Evolutionary conservation across 345 rosid species (phyloP).

Genomic region (Citrus medica): DNA sequence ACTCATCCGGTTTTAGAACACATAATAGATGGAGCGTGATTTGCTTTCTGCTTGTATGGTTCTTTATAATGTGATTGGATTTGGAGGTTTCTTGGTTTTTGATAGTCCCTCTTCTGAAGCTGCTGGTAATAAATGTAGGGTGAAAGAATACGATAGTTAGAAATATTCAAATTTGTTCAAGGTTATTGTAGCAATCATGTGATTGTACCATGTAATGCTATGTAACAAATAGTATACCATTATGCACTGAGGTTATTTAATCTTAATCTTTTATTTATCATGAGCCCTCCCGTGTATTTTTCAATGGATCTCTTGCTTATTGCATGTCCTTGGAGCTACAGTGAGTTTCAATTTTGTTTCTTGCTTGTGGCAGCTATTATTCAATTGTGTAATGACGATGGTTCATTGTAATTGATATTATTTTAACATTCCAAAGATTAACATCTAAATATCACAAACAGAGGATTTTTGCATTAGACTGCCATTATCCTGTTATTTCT

Average conservation of each 20-base stretch:
- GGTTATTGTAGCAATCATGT: slow-evolving; percentile 8
- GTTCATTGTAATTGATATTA: not conserved
- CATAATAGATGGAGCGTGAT: slow-evolving; percentile 25
- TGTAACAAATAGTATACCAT: not conserved
- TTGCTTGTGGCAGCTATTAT: not conserved
- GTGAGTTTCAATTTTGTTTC: not conserved
- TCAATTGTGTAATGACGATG: not conserved
- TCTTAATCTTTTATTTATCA: not conserved
- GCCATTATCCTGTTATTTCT: not conserved
- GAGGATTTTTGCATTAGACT: not conserved
- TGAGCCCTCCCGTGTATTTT: not conserved
- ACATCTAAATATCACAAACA: not conserved
- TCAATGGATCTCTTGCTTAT: not conserved
- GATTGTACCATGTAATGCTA: slow-evolving; percentile 9
- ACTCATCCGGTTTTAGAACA: slow-evolving; percentile 32
- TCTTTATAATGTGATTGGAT: slow-evolving; percentile 30
- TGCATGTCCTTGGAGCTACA: not conserved
- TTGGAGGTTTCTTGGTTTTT: slow-evolving; percentile 27
- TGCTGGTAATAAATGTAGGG: slow-evolving; percentile 19
- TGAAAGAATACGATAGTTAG: slow-evolving; percentile 25
- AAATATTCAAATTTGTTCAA: slow-evolving; percentile 14
- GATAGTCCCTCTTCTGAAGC: slow-evolving; percentile 30
- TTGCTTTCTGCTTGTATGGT: slow-evolving; percentile 37
- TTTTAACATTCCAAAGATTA: not conserved
- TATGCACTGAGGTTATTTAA: not conserved